A percentile compares a stretch with the other conserved stretches of the same genome.
phyloP scores from a whole-genome alignment of 1,284 basidiomycete species.

The Ustilago xerochloae region DNA sequence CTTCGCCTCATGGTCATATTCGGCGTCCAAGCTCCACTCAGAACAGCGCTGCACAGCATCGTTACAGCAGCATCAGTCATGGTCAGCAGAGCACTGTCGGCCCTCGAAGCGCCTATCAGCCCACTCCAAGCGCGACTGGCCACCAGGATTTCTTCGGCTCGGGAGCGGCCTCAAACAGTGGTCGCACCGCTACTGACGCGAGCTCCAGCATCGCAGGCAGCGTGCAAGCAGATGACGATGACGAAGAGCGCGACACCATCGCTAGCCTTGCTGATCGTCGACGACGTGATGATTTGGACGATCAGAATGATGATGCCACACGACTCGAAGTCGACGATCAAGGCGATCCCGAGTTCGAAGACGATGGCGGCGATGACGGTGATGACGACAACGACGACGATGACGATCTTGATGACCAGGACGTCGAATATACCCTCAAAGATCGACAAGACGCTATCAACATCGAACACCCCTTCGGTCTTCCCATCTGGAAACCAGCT shows the following conservation, averaged over 20 bases:
- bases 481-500: slow-evolving; percentile 99
- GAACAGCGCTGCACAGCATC: slow-evolving; percentile 19
- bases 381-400: slow-evolving; percentile 42
- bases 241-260: slow-evolving; percentile 56
- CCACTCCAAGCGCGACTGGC: slow-evolving; percentile 5
- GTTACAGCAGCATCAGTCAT: slow-evolving; percentile 37
- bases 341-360: slow-evolving; percentile 26
- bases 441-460: slow-evolving; percentile 97
- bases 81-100: slow-evolving; percentile 41
- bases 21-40: slow-evolving; percentile 36
- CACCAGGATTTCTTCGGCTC: slow-evolving; percentile 45
- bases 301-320: slow-evolving; percentile 12
- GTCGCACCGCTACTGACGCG: slow-evolving; percentile 30
- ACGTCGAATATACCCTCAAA: slow-evolving; percentile 89
- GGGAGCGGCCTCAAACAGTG: slow-evolving; percentile 20
- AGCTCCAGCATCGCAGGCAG: slow-evolving; percentile 52
- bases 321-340: slow-evolving; percentile 15
- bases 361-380: slow-evolving; percentile 15
- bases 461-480: slow-evolving; percentile 98
- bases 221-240: slow-evolving; percentile 26
- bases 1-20: slow-evolving; percentile 58
- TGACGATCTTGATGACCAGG: slow-evolving; percentile 67
- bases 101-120: slow-evolving; percentile 25
- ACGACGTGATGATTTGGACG: slow-evolving; percentile 26
- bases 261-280: slow-evolving; percentile 48